phyloP scores from a whole-genome alignment of 257 asterid species.

The Dorcoceras hygrometricum region DNA sequence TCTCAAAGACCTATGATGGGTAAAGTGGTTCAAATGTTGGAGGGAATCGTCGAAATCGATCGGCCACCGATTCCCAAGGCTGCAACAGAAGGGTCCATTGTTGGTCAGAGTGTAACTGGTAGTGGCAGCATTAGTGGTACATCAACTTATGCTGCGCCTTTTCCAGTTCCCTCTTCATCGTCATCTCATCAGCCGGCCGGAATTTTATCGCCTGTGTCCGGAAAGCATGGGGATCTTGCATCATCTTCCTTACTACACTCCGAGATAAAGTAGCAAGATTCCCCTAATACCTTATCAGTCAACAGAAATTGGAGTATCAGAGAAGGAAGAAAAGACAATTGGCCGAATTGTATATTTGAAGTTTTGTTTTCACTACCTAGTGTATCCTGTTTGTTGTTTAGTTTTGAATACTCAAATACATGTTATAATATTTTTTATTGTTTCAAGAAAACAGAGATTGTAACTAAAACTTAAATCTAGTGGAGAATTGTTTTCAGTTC shows the following conservation, averaged over 20 bases:
- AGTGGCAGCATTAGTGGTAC: slow-evolving; percentile 28
- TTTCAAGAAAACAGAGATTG: slow-evolving; percentile 14
- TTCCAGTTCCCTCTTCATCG: slow-evolving; percentile 38
- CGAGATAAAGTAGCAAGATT: slow-evolving; percentile 26
- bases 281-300: slow-evolving; percentile 1
- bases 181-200: slow-evolving; percentile 44
- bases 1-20: slow-evolving; percentile 91
- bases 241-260: slow-evolving; percentile 42
- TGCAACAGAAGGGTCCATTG: slow-evolving; percentile 45
- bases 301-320: not conserved
- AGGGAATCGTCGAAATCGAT: slow-evolving; percentile 60
- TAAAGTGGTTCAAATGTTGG: slow-evolving; percentile 88
- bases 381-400: not conserved
- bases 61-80: slow-evolving; percentile 72
- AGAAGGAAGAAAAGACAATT: not conserved
- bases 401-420: not conserved
- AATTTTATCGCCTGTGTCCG: slow-evolving; percentile 38
- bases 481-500: too few relatives aligned
- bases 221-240: slow-evolving; percentile 38
- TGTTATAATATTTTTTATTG: slow-evolving; percentile 8
- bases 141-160: too few relatives aligned
- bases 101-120: slow-evolving; percentile 41
- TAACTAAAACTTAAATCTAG: slow-evolving; percentile 14
- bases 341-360: slow-evolving; percentile 2
- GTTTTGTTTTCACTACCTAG: not conserved